Evolutionary conservation across 345 rosid genomes (phyloP).

Genomic region (Linum lewisii): DNA sequence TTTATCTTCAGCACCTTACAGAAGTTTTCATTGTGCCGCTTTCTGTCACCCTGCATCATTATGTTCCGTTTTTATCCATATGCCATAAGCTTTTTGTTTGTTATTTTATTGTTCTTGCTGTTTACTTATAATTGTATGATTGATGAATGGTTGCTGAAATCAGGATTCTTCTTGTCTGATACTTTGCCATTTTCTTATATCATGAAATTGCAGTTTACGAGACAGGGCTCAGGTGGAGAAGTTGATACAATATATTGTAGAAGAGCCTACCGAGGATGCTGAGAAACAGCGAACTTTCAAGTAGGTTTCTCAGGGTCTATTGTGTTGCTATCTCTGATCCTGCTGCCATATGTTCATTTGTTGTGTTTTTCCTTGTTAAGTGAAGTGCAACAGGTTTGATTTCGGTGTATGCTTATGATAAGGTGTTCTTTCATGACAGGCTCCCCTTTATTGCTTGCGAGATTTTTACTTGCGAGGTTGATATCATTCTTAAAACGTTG

Average conservation of each 20-base stretch:
- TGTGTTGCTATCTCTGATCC: slow-evolving; percentile 3
- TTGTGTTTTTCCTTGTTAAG: background rate
- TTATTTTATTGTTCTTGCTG: too few relatives aligned
- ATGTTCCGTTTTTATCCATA: background rate
- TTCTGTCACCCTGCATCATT: background rate
- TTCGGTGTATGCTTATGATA: background rate
- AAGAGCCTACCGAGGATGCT: slow-evolving; percentile 62
- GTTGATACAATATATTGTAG: slow-evolving; percentile 66
- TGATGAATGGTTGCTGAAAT: background rate
- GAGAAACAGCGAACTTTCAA: slow-evolving; percentile 66
- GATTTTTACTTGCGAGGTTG: slow-evolving; percentile 90
- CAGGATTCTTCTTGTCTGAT: too few relatives aligned
- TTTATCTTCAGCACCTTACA: background rate
- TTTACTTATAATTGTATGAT: too few relatives aligned
- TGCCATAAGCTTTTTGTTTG: background rate
- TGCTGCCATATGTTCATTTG: slow-evolving; percentile 7
- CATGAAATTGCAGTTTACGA: slow-evolving; percentile 48
- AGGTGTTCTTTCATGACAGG: slow-evolving; percentile 28
- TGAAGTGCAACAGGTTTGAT: background rate
- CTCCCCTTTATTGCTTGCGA: slow-evolving; percentile 89
- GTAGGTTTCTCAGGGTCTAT: slow-evolving; percentile 30
- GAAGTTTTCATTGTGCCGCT: background rate
- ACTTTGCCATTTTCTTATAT: background rate
- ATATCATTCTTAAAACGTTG: slow-evolving; percentile 77
- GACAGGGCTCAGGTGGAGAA: slow-evolving; percentile 74